Conservation (phyloP, 2,329 filamentous ascomycete genomes). For the Paecilomyces sp. region DNA sequence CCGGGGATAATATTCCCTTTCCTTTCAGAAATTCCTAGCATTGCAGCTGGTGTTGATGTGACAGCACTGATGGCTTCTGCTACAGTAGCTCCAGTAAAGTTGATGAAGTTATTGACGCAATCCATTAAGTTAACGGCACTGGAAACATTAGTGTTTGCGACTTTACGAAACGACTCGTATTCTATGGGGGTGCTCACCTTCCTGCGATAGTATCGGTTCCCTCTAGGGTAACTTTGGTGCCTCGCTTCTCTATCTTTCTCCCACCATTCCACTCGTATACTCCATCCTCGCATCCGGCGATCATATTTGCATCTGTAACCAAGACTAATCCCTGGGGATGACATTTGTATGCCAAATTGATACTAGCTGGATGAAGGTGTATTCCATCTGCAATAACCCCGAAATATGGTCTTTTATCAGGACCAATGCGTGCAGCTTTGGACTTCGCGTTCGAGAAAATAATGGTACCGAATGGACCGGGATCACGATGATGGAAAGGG, state of each 20-base stretch:
- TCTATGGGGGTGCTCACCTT: constrained; percentile 35
- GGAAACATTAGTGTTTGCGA: neutral
- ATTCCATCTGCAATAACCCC: constrained; percentile 11
- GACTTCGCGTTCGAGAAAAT: neutral
- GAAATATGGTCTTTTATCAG: constrained; percentile 12
- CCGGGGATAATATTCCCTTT: neutral
- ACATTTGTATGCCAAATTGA: constrained; percentile 5
- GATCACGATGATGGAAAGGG: constrained; percentile 8
- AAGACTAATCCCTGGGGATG: constrained; percentile 8
- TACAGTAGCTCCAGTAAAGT: constrained; percentile 63
- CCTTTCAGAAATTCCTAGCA: constrained; percentile 54
- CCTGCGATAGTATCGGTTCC: constrained; percentile 12
- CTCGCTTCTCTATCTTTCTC: constrained; percentile 6
- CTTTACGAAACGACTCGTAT: neutral
- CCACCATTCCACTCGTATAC: constrained; percentile 9
- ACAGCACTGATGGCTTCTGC: constrained; percentile 65
- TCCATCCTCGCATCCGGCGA: constrained; percentile 10
- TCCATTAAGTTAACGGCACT: constrained; percentile 57
- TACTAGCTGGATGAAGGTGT: constrained; percentile 9
- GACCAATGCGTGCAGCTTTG: constrained; percentile 4
- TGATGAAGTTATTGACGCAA: constrained; percentile 74
- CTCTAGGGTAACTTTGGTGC: constrained; percentile 4
- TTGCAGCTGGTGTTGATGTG: constrained; percentile 67
- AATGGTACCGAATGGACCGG: constrained; percentile 7
- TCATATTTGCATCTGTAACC: constrained; percentile 11